A percentile compares a stretch with the other conserved stretches of the same genome.
Evolutionary conservation across 1,284 basidiomycete genomes (phyloP).

Genomic region (Cerrena zonata): DNA sequence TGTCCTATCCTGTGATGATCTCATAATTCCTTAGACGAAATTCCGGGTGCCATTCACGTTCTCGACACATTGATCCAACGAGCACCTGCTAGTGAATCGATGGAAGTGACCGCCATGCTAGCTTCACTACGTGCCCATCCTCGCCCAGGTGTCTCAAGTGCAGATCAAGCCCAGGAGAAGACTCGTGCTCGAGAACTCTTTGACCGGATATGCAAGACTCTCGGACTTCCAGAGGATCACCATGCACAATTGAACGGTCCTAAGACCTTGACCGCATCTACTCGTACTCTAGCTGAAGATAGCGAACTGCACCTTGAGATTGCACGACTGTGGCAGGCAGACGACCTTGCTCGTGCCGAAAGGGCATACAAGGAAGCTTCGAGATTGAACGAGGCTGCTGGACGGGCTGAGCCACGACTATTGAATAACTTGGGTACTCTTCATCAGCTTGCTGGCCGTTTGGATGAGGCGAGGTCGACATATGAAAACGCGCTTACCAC

Average conservation of each 20-base stretch:
- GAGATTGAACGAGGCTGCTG: conserved; percentile 48
- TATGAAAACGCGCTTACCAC: conserved; percentile 68
- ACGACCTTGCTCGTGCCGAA: conserved; percentile 67
- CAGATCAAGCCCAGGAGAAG: conserved; percentile 70
- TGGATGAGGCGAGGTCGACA: conserved; percentile 48
- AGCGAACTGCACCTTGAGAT: conserved; percentile 83
- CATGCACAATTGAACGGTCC: conserved; percentile 32
- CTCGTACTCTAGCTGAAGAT: conserved; percentile 65
- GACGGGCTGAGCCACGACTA: conserved; percentile 56
- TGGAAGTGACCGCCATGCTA: conserved; percentile 83
- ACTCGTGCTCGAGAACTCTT: conserved; percentile 74
- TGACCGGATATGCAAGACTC: conserved; percentile 64
- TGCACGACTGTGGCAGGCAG: conserved; percentile 80
- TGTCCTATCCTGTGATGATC: background rate
- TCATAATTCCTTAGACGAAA: conserved; percentile 49
- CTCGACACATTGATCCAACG: conserved; percentile 75
- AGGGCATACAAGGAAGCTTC: conserved; percentile 72
- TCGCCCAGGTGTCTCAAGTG: conserved; percentile 69
- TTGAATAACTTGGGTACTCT: conserved; percentile 81
- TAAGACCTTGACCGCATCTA: conserved; percentile 28
- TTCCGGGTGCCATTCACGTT: conserved; percentile 77
- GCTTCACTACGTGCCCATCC: conserved; percentile 80
- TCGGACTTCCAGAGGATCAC: conserved; percentile 51
- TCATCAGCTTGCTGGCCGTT: conserved; percentile 65
- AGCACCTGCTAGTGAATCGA: conserved; percentile 54